Evolutionary conservation across 139 green algal genomes (phyloP).

Genomic region (Nannochloris sp.): DNA sequence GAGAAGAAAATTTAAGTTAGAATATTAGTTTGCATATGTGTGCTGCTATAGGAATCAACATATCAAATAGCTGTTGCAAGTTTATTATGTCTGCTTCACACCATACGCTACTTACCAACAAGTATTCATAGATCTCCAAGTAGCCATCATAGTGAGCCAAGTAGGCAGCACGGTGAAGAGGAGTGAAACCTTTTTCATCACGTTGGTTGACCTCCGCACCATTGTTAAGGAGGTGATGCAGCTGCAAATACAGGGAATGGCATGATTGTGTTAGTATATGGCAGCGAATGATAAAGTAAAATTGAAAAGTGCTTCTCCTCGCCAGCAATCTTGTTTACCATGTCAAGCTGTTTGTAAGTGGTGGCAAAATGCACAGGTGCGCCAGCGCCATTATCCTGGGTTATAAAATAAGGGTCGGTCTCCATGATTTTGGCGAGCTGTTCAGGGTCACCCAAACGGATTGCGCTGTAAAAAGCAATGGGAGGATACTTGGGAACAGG

Average conservation of each 20-base stretch:
- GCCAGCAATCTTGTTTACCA: no score
- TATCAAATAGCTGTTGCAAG: no score
- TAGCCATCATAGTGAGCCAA: constrained; percentile 88
- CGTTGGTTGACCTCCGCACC: constrained; percentile 81
- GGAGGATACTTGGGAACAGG: constrained; percentile 62
- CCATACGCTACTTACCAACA: constrained; percentile 56
- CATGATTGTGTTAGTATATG: not conserved
- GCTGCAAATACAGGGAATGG: constrained; percentile 30
- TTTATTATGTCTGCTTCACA: not conserved
- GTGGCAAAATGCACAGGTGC: constrained; percentile 85
- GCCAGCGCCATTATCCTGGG: constrained; percentile 87
- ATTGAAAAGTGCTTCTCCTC: not conserved
- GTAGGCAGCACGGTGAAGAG: constrained; percentile 84
- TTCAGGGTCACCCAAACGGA: constrained; percentile 76
- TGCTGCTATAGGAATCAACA: no score
- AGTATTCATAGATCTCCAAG: constrained; percentile 90
- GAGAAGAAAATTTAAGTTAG: not conserved
- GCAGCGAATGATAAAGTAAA: not conserved
- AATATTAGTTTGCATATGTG: not conserved
- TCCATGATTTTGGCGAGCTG: constrained; percentile 76
- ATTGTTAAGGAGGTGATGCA: constrained; percentile 84
- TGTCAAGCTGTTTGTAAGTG: constrained; percentile 91
- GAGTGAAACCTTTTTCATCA: constrained; percentile 70
- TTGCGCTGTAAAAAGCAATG: constrained; percentile 74
- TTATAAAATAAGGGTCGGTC: constrained; percentile 83